Evolutionary conservation across 768 basidiomycete species (phyloP).

Genomic region (Amanita fuliginea): DNA sequence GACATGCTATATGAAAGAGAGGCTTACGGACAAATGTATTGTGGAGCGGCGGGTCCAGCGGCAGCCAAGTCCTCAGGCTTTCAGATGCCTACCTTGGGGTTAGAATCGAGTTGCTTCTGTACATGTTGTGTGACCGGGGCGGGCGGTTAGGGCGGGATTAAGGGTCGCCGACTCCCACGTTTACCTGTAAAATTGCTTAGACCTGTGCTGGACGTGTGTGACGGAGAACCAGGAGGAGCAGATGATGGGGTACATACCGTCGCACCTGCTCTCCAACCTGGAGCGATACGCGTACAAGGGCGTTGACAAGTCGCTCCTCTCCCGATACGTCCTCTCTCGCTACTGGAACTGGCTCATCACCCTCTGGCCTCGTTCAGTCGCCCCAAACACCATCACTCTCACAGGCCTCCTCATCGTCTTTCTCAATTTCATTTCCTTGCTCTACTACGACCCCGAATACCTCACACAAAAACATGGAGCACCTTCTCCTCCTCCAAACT

Average conservation of each 20-base stretch:
- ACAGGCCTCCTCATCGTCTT: slow-evolving; percentile 74
- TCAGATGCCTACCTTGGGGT: background rate
- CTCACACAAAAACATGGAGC: slow-evolving; percentile 55
- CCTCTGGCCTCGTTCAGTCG: slow-evolving; percentile 74
- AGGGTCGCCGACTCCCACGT: background rate
- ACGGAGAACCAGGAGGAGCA: background rate
- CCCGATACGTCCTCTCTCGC: slow-evolving; percentile 66
- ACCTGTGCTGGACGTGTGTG: too few species aligned
- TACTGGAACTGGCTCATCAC: slow-evolving; percentile 92
- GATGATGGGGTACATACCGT: background rate
- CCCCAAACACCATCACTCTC: slow-evolving; percentile 89
- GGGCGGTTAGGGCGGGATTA: background rate
- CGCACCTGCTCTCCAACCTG: slow-evolving; percentile 42
- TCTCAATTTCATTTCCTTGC: slow-evolving; percentile 72
- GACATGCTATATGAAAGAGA: too few species aligned
- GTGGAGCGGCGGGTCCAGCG: background rate
- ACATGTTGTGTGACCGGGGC: too few species aligned
- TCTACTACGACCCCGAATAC: slow-evolving; percentile 78
- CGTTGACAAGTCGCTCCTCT: slow-evolving; percentile 47
- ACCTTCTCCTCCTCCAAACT: slow-evolving; percentile 49
- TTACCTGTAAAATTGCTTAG: background rate
- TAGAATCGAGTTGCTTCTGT: background rate
- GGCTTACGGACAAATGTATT: background rate
- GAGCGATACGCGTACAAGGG: slow-evolving; percentile 47
- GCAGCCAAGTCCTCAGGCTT: background rate